Percentiles rank a stretch among this genome's conserved stretches.
phyloP scores from a whole-genome alignment of 768 basidiomycete genomes.

The Boletus rex-veris region DNA sequence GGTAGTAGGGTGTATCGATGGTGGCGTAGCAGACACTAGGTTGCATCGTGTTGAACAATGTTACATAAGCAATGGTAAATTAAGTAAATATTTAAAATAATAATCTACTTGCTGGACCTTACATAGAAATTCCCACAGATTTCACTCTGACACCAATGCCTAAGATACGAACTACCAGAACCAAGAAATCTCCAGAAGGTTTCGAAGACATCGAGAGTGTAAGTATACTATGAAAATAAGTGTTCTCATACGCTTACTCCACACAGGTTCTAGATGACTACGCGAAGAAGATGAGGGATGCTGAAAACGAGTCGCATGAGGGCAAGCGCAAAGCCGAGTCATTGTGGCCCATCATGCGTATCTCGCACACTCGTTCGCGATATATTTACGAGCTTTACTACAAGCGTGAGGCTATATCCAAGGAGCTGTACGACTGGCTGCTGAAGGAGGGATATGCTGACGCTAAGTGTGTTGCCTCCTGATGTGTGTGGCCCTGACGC shows the following conservation, averaged over 20 bases:
- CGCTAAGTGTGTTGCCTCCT: constrained; percentile 65
- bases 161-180: constrained; percentile 88
- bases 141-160: constrained; percentile 56
- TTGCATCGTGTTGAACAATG: constrained; percentile 10
- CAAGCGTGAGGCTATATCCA: constrained; percentile 93
- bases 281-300: constrained; percentile 98
- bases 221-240: constrained; percentile 18
- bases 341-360: constrained; percentile 97
- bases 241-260: constrained; percentile 5
- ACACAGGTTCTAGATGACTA: constrained; percentile 93
- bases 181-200: constrained; percentile 92
- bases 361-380: constrained; percentile 91
- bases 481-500: constrained; percentile 1
- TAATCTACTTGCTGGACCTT: no score
- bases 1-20: constrained; percentile 17
- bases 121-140: constrained; percentile 17
- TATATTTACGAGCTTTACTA: constrained; percentile 99
- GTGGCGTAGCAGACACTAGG: not conserved
- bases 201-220: constrained; percentile 91
- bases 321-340: constrained; percentile 94
- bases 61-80: constrained; percentile 7
- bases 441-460: constrained; percentile 97
- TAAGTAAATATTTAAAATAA: no score
- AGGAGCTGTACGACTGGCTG: constrained; percentile 95
- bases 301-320: constrained; percentile 97